Conservation (phyloP, 2,329 filamentous ascomycete species). For the Xylaria sp. region DNA sequence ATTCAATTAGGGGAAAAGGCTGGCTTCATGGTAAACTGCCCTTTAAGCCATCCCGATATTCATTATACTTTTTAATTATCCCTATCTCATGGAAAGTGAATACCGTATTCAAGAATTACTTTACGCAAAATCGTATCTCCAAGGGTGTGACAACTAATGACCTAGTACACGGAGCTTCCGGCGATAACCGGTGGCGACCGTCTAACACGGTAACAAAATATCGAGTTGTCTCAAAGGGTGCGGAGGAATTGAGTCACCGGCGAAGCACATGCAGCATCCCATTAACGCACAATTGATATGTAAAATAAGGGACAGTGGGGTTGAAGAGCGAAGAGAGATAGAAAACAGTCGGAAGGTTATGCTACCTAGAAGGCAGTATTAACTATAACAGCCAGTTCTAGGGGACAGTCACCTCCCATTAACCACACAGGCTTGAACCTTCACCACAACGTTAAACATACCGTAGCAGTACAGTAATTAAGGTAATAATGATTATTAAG, state of each 20-base stretch:
- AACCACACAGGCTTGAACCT: no score
- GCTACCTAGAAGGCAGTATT: no score
- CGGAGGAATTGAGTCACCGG: slow-evolving; percentile 32
- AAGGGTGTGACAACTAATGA: background rate
- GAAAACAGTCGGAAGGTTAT: no score
- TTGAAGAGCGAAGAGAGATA: background rate
- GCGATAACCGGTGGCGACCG: slow-evolving; percentile 36
- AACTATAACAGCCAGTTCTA: background rate
- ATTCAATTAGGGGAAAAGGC: no score
- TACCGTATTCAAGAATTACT: background rate
- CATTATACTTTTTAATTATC: no score
- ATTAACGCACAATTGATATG: background rate
- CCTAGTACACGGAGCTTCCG: slow-evolving; percentile 8
- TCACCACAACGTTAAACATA: no score
- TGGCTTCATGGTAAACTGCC: no score
- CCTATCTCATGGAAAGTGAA: no score
- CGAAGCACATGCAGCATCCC: slow-evolving; percentile 1
- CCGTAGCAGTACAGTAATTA: no score
- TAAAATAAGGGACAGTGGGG: background rate
- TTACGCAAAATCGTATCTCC: background rate
- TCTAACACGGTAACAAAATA: background rate
- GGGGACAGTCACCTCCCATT: no score
- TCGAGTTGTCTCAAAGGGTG: background rate
- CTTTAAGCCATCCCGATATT: no score
- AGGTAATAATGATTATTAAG: no score